Base-by-base conservation (phyloP, 495 filamentous ascomycete species). In the Geopyxis carbonaria region DNA sequence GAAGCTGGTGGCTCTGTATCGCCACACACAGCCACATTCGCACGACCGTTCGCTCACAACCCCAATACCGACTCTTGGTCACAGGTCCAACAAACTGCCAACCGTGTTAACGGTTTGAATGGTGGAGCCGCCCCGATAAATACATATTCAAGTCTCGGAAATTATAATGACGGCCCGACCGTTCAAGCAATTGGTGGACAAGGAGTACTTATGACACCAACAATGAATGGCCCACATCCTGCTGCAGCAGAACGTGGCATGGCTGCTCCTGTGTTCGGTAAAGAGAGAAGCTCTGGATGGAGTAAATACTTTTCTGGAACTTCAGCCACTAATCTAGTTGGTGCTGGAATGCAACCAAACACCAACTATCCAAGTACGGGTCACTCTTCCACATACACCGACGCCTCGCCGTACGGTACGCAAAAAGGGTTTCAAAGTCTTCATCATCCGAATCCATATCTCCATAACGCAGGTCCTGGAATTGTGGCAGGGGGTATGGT, bases 241-340 rank as follows among this genome's bases (percentile, higher is more conserved):
- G n/a, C n/a, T n/a, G 31, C 8, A 34, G 6, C 34, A 24, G 27
- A 25, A 13, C 16, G 22, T 24, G 15, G 5, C 3, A 11, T 38
- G 4, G 4, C 21, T 9, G 23, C 16, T 6, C 5, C 8, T 6
- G 18, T 4, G 16, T 36, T 14, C 15, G 35, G 35, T n/a, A 28
- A 24, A 16, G 22, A 38, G 18, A 11, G 36, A 28, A 25, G 36
- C 13, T 56, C 52, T 1, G 53, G 53, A 2, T 56, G 53, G 53
- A 52, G 47, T 11, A 48, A 43, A 32, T 56, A 55, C 32, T 56
- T 56, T 15, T 56, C 53, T 20, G 52, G 38, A 13, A 34, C 34
- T 2, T 48, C 45, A 5, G 50, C 44, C 2, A 54, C 50, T 10
- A 54, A 54, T 35, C 31, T 55, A 3, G 51, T 37, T 16, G 40